Evolutionary conservation across 441 rosid genomes (phyloP), one percentile per base, ranked within the genome.

Genomic region (Omphalea diandra): DNA sequence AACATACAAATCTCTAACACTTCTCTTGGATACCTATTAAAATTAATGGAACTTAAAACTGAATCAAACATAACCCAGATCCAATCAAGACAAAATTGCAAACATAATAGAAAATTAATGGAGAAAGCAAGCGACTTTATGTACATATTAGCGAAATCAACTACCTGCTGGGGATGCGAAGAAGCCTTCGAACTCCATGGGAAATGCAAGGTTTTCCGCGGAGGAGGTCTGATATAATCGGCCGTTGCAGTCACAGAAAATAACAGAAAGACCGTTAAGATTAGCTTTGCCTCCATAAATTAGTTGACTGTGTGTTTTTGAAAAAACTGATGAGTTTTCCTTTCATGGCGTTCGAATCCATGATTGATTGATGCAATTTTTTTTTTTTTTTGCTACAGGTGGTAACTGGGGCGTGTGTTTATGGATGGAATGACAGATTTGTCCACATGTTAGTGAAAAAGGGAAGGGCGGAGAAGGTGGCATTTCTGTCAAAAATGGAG

Each of bases 161-260:
- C n/a, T 60, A 90, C 98, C 98, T 92, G 98, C 62, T 85, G 90
- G 41, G 99, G 96, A 74, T 66, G 73, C 62, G 89, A 81, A 58
- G 90, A 61, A 41, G 81, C 65, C 69, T 65, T 85, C 60, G 77
- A 73, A 35, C 74, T 68, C 97, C 86, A 84, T 65, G 93, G 86
- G 27, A 90, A 87, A 41, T 88, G 80, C 65, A 94, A 83, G 61
- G 83, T 79, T 74, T 90, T 69, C 29, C 99, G 96, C 77, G 97
- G 94, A 50, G 72, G 83, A 7, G 99, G 94, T 72, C 98, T 77
- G 57, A 85, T 65, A 62, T 92, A 94, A 0, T 87, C 86, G 62
- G 83, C 84, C 3, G 77, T 61, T n/a, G 74, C 85, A 38, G 84
- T 55, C 59, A 71, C 79, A 3, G 81, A 76, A 73, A 81, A 14